phyloP scores from a whole-genome alignment of 2,329 filamentous ascomycete genomes.

The Diplocarpon rosae region DNA sequence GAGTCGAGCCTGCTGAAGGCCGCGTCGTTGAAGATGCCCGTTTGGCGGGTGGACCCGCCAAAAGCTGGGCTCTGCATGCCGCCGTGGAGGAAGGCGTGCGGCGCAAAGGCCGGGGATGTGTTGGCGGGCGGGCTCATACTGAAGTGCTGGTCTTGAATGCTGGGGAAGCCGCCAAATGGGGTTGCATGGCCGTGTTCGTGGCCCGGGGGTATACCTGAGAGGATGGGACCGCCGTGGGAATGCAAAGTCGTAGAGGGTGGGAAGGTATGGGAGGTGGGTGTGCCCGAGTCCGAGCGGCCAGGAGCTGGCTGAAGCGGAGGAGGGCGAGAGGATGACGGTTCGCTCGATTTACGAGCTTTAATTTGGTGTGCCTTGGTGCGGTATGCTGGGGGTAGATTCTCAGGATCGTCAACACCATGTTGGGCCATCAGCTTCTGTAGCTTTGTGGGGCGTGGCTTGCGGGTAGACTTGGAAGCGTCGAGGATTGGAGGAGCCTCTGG shows the following conservation, averaged over 20 bases:
- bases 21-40: slow-evolving; percentile 21
- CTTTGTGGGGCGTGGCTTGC: slow-evolving; percentile 93
- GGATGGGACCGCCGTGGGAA: slow-evolving; percentile 17
- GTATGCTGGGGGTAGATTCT: slow-evolving; percentile 69
- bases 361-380: slow-evolving; percentile 26
- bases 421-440: slow-evolving; percentile 89
- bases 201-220: slow-evolving; percentile 20
- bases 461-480: slow-evolving; percentile 78
- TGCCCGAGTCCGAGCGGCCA: slow-evolving; percentile 25
- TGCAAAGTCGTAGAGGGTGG: slow-evolving; percentile 16
- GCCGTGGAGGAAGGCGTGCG: slow-evolving; percentile 24
- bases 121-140: slow-evolving; percentile 16
- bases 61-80: slow-evolving; percentile 18
- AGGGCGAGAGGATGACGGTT: slow-evolving; percentile 22
- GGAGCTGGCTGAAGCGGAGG: slow-evolving; percentile 24
- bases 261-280: slow-evolving; percentile 22
- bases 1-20: slow-evolving; percentile 22
- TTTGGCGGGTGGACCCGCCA: slow-evolving; percentile 12
- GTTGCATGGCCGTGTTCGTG: slow-evolving; percentile 23
- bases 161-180: slow-evolving; percentile 16
- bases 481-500: slow-evolving; percentile 76
- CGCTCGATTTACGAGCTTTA: slow-evolving; percentile 26
- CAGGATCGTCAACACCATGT: slow-evolving; percentile 78
- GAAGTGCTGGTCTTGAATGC: slow-evolving; percentile 20
- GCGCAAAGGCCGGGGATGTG: slow-evolving; percentile 24